Conservation (phyloP, 306 rosid genomes). For the Quercus cerris region DNA sequence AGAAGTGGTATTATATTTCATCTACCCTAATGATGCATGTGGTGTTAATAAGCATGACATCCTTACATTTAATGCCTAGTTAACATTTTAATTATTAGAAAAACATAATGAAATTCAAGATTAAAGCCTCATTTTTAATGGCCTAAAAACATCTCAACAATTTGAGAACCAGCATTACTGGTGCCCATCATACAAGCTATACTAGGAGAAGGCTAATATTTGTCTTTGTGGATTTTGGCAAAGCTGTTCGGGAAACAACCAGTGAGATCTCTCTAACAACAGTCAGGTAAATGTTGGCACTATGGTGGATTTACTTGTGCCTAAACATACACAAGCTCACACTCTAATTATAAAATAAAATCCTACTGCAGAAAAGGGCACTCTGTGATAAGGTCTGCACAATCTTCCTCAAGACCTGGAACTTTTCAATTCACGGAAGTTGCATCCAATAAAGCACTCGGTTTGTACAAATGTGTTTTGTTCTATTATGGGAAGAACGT, state of each 20-base stretch:
- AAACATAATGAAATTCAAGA: neutral
- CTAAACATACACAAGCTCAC: neutral
- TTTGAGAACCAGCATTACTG: neutral
- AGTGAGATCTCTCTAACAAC: constrained; percentile 20
- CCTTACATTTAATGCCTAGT: neutral
- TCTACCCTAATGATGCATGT: neutral
- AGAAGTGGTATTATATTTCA: constrained; percentile 18
- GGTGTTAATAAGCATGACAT: neutral
- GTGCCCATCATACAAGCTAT: neutral
- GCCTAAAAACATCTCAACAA: neutral
- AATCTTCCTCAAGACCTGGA: constrained; percentile 13
- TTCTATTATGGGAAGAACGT: neutral
- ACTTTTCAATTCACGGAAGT: constrained; percentile 19
- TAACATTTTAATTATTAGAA: neutral
- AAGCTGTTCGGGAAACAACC: neutral
- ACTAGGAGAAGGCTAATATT: neutral
- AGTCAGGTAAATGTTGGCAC: constrained; percentile 25
- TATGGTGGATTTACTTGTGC: neutral
- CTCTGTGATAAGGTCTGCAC: constrained; percentile 12
- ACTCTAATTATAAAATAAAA: neutral
- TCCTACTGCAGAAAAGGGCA: constrained; percentile 13
- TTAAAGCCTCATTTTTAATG: neutral
- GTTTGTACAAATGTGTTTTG: constrained; percentile 17
- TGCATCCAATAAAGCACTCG: constrained; percentile 10
- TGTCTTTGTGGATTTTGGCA: neutral